Base-by-base conservation (phyloP, 345 rosid genomes). In the Firmiana major region DNA sequence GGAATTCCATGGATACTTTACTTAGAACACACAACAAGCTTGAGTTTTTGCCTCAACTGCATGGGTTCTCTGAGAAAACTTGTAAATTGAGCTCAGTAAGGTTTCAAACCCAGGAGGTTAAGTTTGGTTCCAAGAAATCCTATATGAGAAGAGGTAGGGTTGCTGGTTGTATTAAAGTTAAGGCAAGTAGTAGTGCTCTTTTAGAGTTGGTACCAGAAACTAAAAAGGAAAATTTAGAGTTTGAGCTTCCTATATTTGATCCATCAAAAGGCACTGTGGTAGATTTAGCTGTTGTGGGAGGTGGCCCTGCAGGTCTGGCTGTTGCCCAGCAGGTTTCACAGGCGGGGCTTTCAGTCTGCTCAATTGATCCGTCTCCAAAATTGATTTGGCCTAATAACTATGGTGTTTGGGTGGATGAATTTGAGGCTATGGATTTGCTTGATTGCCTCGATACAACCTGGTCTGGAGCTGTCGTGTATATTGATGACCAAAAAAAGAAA, bases 341-440 rank as follows among this genome's bases (percentile, higher is more conserved):
- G 81, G 97, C 97, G 0, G 99, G 99, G 43, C 98, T 92, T 69
- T 89, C 93, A 0, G 99, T 95, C 28, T 90, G 96, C 81, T 87
- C 88, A 3, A 92, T 95, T n/a, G 98, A 95, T 57, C 99, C 99
- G 0, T 93, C 85, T 42, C 99, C 97, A 3, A 89, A 84, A 73
- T 86, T 95, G 83, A 92, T 95, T 17, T 95, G 98, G 98, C 99
- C 99, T 45, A 95, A 95, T 79, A 95, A 95, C 77, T 95, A 95
- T 63, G 99, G 99, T 17, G 99, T 93, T 75, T 95, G 99, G 98
- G 98, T 95, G 75, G 98, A 95, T 83, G 98, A 95, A 78, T 95
- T 95, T 75, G 98, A 92, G 80, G 99, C 97, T 77, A 90, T 95
- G 99, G 96, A 92, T 85, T 84, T 95, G 76, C 91, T 95, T 16